Conservation (phyloP, 305 asterid genomes). For the Fraxinus albicans region DNA sequence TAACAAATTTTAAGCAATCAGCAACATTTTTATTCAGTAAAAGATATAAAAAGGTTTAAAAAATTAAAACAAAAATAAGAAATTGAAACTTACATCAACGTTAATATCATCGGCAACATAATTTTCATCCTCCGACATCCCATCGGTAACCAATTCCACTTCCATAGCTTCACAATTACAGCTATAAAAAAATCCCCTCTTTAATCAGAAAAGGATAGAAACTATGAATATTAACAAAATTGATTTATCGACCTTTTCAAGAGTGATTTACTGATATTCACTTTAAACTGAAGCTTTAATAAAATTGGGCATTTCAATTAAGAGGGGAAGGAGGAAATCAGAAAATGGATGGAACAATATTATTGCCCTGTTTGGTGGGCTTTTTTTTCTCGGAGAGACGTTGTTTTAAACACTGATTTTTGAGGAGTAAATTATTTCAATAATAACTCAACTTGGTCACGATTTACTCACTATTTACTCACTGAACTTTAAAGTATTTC, state of each 20-base stretch:
- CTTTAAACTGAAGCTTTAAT: slow-evolving; percentile 19
- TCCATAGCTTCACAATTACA: slow-evolving; percentile 56
- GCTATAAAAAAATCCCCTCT: neutral
- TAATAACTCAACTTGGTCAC: too few species aligned
- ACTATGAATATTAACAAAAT: neutral
- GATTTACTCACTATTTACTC: too few species aligned
- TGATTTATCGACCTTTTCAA: neutral
- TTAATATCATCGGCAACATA: slow-evolving; percentile 47
- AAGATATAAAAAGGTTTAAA: neutral
- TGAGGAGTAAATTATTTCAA: too few species aligned
- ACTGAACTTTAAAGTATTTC: too few species aligned
- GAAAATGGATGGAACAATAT: neutral
- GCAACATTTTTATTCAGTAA: neutral
- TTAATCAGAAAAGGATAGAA: neutral
- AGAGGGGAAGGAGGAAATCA: neutral
- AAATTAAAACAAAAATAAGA: slow-evolving; percentile 1
- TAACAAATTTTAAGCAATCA: neutral
- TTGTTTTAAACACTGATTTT: neutral
- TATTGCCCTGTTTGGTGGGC: neutral
- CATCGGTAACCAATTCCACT: slow-evolving; percentile 68
- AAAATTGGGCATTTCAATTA: neutral
- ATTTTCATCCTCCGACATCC: slow-evolving; percentile 58
- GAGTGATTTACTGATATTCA: slow-evolving; percentile 22
- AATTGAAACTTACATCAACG: slow-evolving; percentile 48
- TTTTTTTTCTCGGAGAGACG: neutral